A percentile compares a stretch with the other conserved stretches of the same genome.
Conservation (phyloP, 75 land plant genomes). For the Selaginella tamariscina region DNA sequence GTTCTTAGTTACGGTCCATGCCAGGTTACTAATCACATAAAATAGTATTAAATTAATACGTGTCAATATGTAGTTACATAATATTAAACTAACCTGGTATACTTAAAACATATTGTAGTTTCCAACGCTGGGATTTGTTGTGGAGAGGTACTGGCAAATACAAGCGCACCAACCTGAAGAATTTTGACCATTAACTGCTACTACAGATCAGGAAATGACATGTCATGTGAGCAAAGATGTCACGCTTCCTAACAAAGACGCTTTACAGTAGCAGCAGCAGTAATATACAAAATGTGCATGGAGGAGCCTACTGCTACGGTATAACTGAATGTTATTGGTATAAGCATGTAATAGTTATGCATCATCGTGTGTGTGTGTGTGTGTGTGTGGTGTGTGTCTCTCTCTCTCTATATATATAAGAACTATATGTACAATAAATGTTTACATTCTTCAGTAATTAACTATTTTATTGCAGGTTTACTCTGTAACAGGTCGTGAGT, state of each 20-base stretch:
- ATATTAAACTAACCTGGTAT: neutral
- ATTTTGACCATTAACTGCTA: conserved; percentile 78
- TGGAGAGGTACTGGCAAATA: conserved; percentile 84
- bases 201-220: conserved; percentile 59
- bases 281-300: conserved; percentile 86
- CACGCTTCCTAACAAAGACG: neutral
- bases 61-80: neutral
- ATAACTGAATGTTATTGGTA: conserved; percentile 17
- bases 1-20: conserved; percentile 88
- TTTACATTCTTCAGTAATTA: too few relatives aligned
- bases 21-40: conserved; percentile 47
- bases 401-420: too few relatives aligned
- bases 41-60: neutral
- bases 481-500: conserved; percentile 62
- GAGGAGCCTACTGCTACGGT: conserved; percentile 87
- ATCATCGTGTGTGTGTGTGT: neutral
- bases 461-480: conserved; percentile 56
- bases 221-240: neutral
- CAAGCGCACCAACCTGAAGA: conserved; percentile 90
- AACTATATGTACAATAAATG: too few relatives aligned
- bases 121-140: conserved; percentile 89
- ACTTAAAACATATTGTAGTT: conserved; percentile 34
- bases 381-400: too few relatives aligned
- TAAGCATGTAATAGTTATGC: neutral
- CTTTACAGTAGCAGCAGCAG: conserved; percentile 55